These are phyloP conservation scores for Phytophthora cactorum DNA, from an alignment of 352 stramenopile genomes.

Conservation along the genomic window DNA sequence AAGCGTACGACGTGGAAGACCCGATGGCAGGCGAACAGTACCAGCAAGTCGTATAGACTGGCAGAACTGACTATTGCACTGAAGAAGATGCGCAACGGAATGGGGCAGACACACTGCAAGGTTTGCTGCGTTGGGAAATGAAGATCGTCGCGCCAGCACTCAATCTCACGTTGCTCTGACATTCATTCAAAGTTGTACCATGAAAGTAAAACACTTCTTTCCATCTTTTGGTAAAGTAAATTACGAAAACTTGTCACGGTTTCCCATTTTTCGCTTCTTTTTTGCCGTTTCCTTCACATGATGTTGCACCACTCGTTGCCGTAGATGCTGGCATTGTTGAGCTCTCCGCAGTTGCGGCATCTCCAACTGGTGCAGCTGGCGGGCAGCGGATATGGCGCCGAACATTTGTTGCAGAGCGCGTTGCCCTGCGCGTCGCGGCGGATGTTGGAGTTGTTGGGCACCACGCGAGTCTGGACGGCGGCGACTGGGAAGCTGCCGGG, in stretches of 20 bases:
- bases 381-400: slow-evolving; percentile 70
- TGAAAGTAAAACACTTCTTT: background rate
- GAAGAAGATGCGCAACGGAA: slow-evolving; percentile 37
- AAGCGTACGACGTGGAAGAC: slow-evolving; percentile 37
- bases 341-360: slow-evolving; percentile 71
- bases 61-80: slow-evolving; percentile 39
- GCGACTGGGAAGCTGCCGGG: slow-evolving; percentile 16
- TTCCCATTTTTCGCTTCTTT: background rate
- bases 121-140: slow-evolving; percentile 39
- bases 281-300: slow-evolving; percentile 25
- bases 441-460: slow-evolving; percentile 77
- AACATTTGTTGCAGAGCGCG: slow-evolving; percentile 79
- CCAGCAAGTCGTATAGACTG: slow-evolving; percentile 37
- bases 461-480: slow-evolving; percentile 33
- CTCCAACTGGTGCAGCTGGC: slow-evolving; percentile 74
- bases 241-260: background rate
- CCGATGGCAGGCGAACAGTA: slow-evolving; percentile 17
- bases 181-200: background rate
- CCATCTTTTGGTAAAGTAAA: background rate
- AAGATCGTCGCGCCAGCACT: slow-evolving; percentile 34
- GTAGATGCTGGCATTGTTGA: slow-evolving; percentile 84
- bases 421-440: slow-evolving; percentile 70
- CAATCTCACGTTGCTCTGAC: slow-evolving; percentile 7
- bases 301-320: slow-evolving; percentile 79
- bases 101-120: slow-evolving; percentile 42